Percentiles rank a stretch among this genome's conserved stretches.
These are phyloP conservation scores for Rugiboletus extremiorientalis DNA, from an alignment of 1,284 basidiomycete species.

Conservation along the genomic window DNA sequence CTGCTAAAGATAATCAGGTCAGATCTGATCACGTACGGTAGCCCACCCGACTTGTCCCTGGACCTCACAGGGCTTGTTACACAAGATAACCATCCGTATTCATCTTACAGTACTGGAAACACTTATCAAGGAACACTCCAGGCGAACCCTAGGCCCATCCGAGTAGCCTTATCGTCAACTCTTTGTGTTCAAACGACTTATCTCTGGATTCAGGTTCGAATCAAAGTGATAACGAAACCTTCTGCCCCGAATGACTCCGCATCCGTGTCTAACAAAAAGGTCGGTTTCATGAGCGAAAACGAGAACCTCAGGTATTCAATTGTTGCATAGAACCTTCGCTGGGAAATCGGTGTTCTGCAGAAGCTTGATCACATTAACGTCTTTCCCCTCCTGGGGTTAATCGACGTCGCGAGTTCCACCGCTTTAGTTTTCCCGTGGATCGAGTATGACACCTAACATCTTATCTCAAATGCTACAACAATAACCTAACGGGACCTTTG, in stretches of 20 bases:
- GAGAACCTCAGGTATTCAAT: neutral
- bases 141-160: neutral
- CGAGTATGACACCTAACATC: neutral
- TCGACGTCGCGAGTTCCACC: neutral
- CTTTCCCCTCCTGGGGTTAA: constrained; percentile 5
- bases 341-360: neutral
- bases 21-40: neutral
- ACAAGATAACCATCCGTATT: neutral
- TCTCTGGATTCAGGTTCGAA: neutral
- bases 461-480: neutral
- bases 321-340: neutral
- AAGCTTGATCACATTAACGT: constrained; percentile 8
- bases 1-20: neutral
- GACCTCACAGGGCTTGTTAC: neutral
- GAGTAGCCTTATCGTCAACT: neutral
- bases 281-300: neutral
- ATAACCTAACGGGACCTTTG: neutral
- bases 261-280: neutral
- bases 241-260: no score
- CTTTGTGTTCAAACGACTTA: neutral
- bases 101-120: neutral
- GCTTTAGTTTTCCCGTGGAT: constrained; percentile 9
- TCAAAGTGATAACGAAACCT: neutral
- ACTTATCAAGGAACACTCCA: neutral
- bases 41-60: neutral